A percentile compares a stretch with the other conserved stretches of the same genome.
Evolutionary conservation across 805 yeast genomes (phyloP).

Genomic region (Lipomyces kockii): DNA sequence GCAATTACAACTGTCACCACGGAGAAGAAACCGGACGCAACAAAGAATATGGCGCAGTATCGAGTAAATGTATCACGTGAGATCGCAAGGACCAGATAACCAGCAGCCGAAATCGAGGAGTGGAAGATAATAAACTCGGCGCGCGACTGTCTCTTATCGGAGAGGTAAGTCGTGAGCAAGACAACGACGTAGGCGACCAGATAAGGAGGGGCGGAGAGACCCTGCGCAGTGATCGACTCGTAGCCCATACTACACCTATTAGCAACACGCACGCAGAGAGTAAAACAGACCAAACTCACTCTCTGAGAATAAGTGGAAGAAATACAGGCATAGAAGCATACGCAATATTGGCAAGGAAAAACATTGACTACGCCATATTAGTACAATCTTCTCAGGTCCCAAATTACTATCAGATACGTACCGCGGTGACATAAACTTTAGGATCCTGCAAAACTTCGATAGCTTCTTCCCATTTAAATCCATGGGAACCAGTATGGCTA

Average conservation of each 20-base stretch:
- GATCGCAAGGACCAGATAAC: conserved; percentile 40
- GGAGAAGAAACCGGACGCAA: conserved; percentile 40
- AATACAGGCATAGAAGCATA: conserved; percentile 36
- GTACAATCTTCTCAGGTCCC: background rate
- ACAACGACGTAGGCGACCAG: conserved; percentile 59
- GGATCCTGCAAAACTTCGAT: conserved; percentile 36
- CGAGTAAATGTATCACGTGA: conserved; percentile 38
- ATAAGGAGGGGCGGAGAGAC: conserved; percentile 66
- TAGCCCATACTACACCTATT: conserved; percentile 50
- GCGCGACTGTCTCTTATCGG: conserved; percentile 48
- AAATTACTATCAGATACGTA: conserved; percentile 5
- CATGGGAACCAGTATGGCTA: conserved; percentile 25
- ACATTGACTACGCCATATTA: conserved; percentile 23
- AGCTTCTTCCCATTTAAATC: conserved; percentile 34
- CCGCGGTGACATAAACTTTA: conserved; percentile 36
- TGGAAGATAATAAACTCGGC: conserved; percentile 38
- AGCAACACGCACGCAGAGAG: background rate
- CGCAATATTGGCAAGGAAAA: conserved; percentile 35
- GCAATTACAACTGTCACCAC: conserved; percentile 40
- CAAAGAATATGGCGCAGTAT: conserved; percentile 42
- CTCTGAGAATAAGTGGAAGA: conserved; percentile 57
- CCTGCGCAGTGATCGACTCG: conserved; percentile 55
- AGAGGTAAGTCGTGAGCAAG: conserved; percentile 44
- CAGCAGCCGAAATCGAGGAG: conserved; percentile 33
- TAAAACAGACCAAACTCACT: conserved; percentile 17